Base-by-base conservation (phyloP, 2,329 filamentous ascomycete genomes). In the Kalmusia sp. region DNA sequence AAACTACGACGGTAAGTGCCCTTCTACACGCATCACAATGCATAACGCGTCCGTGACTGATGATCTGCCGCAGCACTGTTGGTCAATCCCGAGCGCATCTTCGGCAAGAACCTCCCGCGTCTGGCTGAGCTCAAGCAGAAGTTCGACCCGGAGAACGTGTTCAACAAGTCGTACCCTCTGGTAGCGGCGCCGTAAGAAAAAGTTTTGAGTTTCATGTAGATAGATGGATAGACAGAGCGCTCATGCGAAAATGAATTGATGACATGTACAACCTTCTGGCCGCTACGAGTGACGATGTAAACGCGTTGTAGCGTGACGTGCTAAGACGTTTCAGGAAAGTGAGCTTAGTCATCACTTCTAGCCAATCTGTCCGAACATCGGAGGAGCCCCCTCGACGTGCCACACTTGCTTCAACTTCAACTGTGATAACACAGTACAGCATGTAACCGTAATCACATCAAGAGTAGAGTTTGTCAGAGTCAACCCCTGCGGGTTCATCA, bases 121-220 rank as follows among this genome's bases (percentile, higher is more conserved):
- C 39, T 61, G 5, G n/a, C 21, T 21, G 37, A 54, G 51, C 31
- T 61, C 25, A 61, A 61, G 45, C 15, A 35, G 3, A 55, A 51
- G 41, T 61, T 51, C 22, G 57, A 61, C 31, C 58, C 58, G 9
- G 37, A 34, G 8, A 57, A 57, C 15, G 25, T 51, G 4, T 61
- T 61, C 44, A 54, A 51, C 48, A 51, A 41, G 38, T 43, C 38
- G 9, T 51, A 51, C 37, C 35, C 19, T 8, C 31, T 44, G 28
- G 28, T 37, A 15, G 27, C 34, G 4, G 24, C 46, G 27, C 12
- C 34, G 8, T 49, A n/a, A 49, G 9, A 3, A 9, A 39, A 48
- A 43, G 14, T 8, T 6, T 40, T 14, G 17, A 8, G n/a, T 25
- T 30, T 28, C 25, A 24, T 43, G 17, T 33, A 33, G 28, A 31